Conservation (phyloP, 1,284 basidiomycete genomes). For the Prillingera fragicola region DNA sequence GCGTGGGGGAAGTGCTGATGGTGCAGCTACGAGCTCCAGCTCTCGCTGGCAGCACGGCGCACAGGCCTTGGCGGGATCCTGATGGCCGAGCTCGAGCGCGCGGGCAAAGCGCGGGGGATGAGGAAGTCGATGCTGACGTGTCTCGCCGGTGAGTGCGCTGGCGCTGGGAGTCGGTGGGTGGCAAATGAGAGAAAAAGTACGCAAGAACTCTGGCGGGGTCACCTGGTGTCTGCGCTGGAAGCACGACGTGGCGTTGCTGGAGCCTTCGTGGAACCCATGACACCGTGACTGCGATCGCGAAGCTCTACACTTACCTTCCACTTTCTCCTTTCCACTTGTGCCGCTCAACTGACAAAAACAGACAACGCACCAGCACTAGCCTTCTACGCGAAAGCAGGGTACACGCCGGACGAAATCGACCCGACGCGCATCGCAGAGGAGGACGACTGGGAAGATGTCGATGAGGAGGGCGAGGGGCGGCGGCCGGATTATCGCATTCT, state of each 20-base stretch:
- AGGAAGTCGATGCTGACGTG: slow-evolving; percentile 45
- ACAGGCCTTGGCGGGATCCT: slow-evolving; percentile 30
- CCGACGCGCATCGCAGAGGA: slow-evolving; percentile 35
- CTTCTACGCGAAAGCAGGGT: slow-evolving; percentile 38
- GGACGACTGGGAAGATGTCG: slow-evolving; percentile 17
- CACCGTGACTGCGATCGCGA: no score
- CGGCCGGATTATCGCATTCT: slow-evolving; percentile 28
- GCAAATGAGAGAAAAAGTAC: no score
- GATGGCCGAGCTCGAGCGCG: slow-evolving; percentile 31
- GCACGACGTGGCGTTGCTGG: no score
- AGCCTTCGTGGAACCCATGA: no score
- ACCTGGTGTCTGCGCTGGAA: no score
- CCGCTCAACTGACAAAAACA: slow-evolving; percentile 13
- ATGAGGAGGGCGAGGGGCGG: slow-evolving; percentile 10
- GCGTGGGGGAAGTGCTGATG: slow-evolving; percentile 5
- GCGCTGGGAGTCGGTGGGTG: background rate
- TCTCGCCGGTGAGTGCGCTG: slow-evolving; percentile 31
- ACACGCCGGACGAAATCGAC: slow-evolving; percentile 43
- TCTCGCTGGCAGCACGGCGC: slow-evolving; percentile 18
- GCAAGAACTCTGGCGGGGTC: no score
- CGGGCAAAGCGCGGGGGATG: slow-evolving; percentile 33
- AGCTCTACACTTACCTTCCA: background rate
- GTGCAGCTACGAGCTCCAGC: slow-evolving; percentile 43
- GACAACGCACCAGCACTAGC: slow-evolving; percentile 30
- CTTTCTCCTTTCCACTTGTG: background rate